A percentile compares a stretch with the other conserved stretches of the same genome.
phyloP scores from a whole-genome alignment of 2,329 filamentous ascomycete species.

The Fusarium proliferatum region DNA sequence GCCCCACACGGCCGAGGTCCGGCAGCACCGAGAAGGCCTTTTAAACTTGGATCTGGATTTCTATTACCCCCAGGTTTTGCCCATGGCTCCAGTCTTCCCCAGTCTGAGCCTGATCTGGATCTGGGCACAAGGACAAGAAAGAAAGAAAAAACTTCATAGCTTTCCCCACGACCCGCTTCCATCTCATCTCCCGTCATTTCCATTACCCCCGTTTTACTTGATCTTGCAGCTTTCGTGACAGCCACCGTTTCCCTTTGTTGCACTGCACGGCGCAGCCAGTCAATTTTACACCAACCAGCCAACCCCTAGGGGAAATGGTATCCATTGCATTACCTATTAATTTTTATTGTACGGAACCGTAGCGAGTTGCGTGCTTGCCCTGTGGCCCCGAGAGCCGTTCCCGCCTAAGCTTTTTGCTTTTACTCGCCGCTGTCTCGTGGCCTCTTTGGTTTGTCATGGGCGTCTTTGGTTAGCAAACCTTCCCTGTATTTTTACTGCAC shows the following conservation, averaged over 20 bases:
- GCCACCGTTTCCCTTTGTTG: constrained; percentile 40
- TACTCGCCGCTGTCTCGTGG: constrained; percentile 40
- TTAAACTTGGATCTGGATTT: constrained; percentile 43
- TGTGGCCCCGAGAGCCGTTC: constrained; percentile 25
- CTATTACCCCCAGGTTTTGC: constrained; percentile 52
- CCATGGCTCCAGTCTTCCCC: constrained; percentile 35
- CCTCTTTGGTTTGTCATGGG: constrained; percentile 44
- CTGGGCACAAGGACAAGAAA: constrained; percentile 8
- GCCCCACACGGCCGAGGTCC: constrained; percentile 43
- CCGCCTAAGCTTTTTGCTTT: constrained; percentile 3
- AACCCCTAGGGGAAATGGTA: constrained; percentile 35
- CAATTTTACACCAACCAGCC: constrained; percentile 24
- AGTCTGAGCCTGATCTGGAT: constrained; percentile 23
- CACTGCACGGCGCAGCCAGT: constrained; percentile 24
- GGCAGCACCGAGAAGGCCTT: constrained; percentile 37
- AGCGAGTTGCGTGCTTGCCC: constrained; percentile 31
- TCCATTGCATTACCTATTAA: constrained; percentile 23
- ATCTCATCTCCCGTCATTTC: constrained; percentile 30
- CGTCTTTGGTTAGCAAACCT: constrained; percentile 43
- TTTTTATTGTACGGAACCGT: not conserved
- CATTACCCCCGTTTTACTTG: constrained; percentile 54
- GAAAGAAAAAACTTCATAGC: constrained; percentile 21
- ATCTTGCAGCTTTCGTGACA: constrained; percentile 49
- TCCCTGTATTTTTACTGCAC: constrained; percentile 38
- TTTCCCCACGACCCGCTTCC: constrained; percentile 36